Evolutionary conservation across 164 flowering plant genomes (phyloP).

Genomic region (Annona squamosa): DNA sequence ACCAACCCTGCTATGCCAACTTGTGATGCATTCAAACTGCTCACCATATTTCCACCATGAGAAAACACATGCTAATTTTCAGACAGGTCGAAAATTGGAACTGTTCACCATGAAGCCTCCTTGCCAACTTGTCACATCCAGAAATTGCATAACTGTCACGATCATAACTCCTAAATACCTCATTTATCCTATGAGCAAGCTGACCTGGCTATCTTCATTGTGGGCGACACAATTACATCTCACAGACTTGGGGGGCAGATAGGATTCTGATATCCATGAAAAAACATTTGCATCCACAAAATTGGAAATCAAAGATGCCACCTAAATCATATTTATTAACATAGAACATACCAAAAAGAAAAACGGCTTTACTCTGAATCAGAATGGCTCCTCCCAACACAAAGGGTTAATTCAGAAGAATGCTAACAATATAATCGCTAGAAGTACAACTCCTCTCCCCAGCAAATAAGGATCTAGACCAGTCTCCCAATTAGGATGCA

Average conservation of each 20-base stretch:
- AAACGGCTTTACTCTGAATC: background rate
- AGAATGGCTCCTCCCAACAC: background rate
- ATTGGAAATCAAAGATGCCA: background rate
- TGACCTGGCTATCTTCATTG: background rate
- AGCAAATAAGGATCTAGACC: background rate
- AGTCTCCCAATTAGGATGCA: background rate
- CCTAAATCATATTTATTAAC: background rate
- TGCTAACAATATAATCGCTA: background rate
- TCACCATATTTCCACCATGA: too few relatives aligned
- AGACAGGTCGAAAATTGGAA: too few relatives aligned
- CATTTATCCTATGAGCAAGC: background rate
- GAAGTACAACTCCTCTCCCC: background rate
- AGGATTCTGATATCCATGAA: background rate
- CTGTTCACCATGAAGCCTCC: too few relatives aligned
- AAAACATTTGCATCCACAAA: background rate
- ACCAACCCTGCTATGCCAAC: too few relatives aligned
- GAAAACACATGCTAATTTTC: too few relatives aligned
- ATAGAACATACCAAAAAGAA: background rate
- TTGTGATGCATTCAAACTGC: too few relatives aligned
- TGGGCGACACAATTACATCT: background rate
- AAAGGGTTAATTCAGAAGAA: background rate
- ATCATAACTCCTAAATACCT: background rate
- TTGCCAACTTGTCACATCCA: background rate
- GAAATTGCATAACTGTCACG: background rate
- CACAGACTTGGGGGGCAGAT: background rate